Evolutionary conservation across 1,139 yeast genomes (phyloP).

Genomic region (Candida dubliniensis): DNA sequence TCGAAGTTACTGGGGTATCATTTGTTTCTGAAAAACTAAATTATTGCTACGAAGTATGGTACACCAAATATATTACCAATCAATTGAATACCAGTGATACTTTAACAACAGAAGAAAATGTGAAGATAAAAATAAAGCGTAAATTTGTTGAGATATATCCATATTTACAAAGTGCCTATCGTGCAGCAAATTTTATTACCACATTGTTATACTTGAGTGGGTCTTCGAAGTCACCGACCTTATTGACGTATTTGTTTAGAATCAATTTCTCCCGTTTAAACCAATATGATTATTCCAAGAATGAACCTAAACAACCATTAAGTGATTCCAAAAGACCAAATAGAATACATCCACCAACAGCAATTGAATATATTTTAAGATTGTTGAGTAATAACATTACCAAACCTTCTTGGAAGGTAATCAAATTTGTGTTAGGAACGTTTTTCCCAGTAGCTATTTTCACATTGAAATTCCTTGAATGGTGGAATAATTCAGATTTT

Average conservation of each 20-base stretch:
- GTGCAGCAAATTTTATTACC: conserved; percentile 56
- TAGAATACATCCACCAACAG: conserved; percentile 52
- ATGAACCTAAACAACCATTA: conserved; percentile 31
- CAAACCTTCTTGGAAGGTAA: conserved; percentile 40
- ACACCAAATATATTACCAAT: conserved; percentile 57
- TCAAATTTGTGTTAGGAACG: conserved; percentile 47
- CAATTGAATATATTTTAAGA: conserved; percentile 43
- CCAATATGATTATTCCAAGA: conserved; percentile 57
- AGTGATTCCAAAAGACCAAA: conserved; percentile 20
- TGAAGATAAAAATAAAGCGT: conserved; percentile 34
- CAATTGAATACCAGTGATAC: conserved; percentile 38
- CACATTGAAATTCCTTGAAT: conserved; percentile 80
- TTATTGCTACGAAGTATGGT: conserved; percentile 60
- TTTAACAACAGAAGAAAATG: conserved; percentile 28
- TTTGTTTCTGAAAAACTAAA: conserved; percentile 72
- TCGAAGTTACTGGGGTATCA: conserved; percentile 65
- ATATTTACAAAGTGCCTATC: conserved; percentile 44
- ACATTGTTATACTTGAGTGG: conserved; percentile 72
- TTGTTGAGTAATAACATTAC: conserved; percentile 32
- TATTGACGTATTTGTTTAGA: conserved; percentile 61
- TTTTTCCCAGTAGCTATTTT: conserved; percentile 85
- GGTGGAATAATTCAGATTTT: conserved; percentile 90
- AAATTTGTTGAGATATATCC: conserved; percentile 66
- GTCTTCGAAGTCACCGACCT: conserved; percentile 59
- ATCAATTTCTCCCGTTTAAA: conserved; percentile 72